Percentiles rank a stretch among this genome's conserved stretches.
These are phyloP conservation scores for Penicillium sp. DNA, from an alignment of 2,329 filamentous ascomycete species.

Conservation along the genomic window DNA sequence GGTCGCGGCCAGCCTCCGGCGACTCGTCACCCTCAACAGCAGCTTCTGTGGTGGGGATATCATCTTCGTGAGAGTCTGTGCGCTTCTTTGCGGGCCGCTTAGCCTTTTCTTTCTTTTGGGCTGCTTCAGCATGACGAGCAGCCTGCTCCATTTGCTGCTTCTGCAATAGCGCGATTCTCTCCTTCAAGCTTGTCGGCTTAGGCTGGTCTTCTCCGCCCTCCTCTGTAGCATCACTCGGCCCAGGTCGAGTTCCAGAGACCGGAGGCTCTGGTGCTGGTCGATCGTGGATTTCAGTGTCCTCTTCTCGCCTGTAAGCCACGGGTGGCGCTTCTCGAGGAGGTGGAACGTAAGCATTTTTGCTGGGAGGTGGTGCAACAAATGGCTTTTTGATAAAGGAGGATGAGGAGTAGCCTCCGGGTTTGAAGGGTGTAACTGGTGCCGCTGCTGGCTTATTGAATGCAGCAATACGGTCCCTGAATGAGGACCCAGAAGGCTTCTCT, in stretches of 20 bases:
- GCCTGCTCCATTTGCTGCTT: conserved; percentile 93
- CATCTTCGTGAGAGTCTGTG: conserved; percentile 50
- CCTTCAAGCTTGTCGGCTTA: conserved; percentile 91
- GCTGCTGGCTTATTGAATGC: conserved; percentile 93
- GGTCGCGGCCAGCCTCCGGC: conserved; percentile 39
- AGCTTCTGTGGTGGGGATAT: conserved; percentile 30
- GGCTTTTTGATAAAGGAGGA: conserved; percentile 90
- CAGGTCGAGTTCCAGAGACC: conserved; percentile 37
- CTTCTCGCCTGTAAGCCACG: conserved; percentile 83
- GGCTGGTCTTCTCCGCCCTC: conserved; percentile 75
- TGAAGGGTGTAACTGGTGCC: conserved; percentile 86
- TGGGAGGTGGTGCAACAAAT: conserved; percentile 93
- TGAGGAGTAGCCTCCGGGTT: conserved; percentile 68
- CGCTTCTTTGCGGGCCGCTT: conserved; percentile 75
- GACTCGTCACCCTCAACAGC: conserved; percentile 37
- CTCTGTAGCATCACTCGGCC: conserved; percentile 52
- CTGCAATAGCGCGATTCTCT: conserved; percentile 91
- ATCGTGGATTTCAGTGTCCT: conserved; percentile 66
- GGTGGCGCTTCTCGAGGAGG: conserved; percentile 72
- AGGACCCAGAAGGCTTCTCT: conserved; percentile 75
- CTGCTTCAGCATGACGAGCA: conserved; percentile 76
- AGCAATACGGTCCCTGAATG: conserved; percentile 94
- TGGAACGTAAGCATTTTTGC: conserved; percentile 87
- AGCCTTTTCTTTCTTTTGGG: conserved; percentile 83
- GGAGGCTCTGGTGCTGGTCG: conserved; percentile 39